phyloP scores from a whole-genome alignment of 192 early-diverging fungal genomes.

The Coemansia sp. region DNA sequence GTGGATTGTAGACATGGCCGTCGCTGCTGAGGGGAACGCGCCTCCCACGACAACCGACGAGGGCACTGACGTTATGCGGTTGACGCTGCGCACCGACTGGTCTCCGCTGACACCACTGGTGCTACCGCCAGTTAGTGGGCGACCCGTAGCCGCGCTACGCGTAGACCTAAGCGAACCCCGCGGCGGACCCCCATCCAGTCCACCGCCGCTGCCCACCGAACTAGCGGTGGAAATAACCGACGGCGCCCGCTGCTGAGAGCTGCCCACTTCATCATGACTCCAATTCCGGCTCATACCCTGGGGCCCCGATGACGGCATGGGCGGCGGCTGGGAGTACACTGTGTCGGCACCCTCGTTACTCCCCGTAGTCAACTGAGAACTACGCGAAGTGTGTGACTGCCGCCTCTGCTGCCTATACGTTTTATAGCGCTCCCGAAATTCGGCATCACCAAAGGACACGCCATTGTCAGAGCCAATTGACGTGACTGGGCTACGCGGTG shows the following conservation, averaged over 20 bases:
- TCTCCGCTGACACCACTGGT: not conserved
- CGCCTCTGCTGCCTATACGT: conserved; percentile 51
- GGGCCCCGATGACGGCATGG: conserved; percentile 1
- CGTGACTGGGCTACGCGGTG: conserved; percentile 13
- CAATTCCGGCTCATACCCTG: conserved; percentile 20
- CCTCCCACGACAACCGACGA: not conserved
- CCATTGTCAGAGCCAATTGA: not conserved
- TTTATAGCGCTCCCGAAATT: conserved; percentile 50
- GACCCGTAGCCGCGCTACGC: conserved; percentile 33
- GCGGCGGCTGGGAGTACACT: not conserved
- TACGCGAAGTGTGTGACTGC: conserved; percentile 47
- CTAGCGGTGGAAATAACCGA: conserved; percentile 23
- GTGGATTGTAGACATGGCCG: not conserved
- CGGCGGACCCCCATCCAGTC: conserved; percentile 20
- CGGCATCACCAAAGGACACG: conserved; percentile 22
- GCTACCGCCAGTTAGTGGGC: not conserved
- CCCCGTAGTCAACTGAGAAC: conserved; percentile 44
- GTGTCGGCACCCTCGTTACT: conserved; percentile 23
- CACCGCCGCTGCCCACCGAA: conserved; percentile 2
- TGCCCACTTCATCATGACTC: conserved; percentile 33
- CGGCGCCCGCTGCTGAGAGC: not conserved
- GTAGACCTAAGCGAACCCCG: conserved; percentile 49
- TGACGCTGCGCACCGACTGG: conserved; percentile 29
- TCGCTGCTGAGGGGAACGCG: not conserved
- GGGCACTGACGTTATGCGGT: conserved; percentile 35